phyloP scores from a whole-genome alignment of 164 flowering plant species.

The Magnolia sinica region DNA sequence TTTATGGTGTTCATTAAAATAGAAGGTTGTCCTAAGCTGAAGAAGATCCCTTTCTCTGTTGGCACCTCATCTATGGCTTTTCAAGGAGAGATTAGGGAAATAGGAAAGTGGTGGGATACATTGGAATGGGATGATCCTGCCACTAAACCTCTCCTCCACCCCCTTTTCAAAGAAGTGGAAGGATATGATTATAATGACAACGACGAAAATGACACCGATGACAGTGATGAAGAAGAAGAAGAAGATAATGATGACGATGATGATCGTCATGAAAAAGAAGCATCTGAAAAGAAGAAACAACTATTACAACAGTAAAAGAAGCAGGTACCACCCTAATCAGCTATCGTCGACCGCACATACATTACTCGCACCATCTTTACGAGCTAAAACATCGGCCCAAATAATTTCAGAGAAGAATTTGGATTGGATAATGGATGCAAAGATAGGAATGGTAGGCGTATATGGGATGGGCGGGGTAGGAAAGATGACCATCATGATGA shows the following conservation, averaged over 20 bases:
- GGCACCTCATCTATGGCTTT: not conserved
- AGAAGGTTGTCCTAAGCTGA: not conserved
- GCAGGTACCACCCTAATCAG: not conserved
- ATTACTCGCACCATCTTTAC: not conserved
- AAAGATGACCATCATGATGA: too few species aligned
- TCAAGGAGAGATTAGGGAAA: not conserved
- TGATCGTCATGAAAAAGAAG: too few species aligned
- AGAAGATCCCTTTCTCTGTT: not conserved
- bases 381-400: not conserved
- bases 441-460: too few species aligned
- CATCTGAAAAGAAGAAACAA: too few species aligned
- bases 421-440: too few species aligned
- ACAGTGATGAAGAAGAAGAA: constrained; percentile 23
- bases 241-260: constrained; percentile 17
- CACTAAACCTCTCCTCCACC: not conserved
- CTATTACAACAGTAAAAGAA: too few species aligned
- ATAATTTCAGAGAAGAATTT: too few species aligned
- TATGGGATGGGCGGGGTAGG: too few species aligned
- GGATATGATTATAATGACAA: constrained; percentile 11
- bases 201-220: constrained; percentile 20
- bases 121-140: not conserved
- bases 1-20: not conserved
- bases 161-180: too few species aligned
- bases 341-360: not conserved
- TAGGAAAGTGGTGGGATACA: not conserved